These are phyloP conservation scores for Candida patagonica DNA, from an alignment of 805 yeast species.

Conservation along the genomic window DNA sequence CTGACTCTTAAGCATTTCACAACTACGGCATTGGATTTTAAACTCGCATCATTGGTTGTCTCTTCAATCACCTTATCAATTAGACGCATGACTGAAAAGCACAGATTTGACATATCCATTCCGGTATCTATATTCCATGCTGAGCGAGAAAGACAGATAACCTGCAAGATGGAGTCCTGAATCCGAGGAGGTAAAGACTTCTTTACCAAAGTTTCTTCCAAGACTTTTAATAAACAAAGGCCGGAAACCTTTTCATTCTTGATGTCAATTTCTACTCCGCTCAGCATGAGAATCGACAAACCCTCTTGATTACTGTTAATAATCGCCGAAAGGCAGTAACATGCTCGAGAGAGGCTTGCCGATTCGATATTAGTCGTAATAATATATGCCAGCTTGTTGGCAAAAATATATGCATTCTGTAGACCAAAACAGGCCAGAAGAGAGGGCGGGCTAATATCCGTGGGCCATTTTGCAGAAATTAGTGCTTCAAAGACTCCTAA, in stretches of 20 bases:
- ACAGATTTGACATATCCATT: slow-evolving; percentile 37
- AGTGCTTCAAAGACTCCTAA: slow-evolving; percentile 44
- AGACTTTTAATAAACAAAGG: slow-evolving; percentile 19
- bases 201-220: slow-evolving; percentile 19
- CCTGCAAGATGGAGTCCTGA: slow-evolving; percentile 55
- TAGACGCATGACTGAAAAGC: slow-evolving; percentile 6
- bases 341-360: slow-evolving; percentile 16
- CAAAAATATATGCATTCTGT: slow-evolving; percentile 48
- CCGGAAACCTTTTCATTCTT: background rate
- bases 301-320: slow-evolving; percentile 31
- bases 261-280: slow-evolving; percentile 23
- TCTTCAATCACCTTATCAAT: slow-evolving; percentile 5
- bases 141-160: slow-evolving; percentile 65
- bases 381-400: slow-evolving; percentile 52
- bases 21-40: background rate
- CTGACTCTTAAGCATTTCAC: background rate
- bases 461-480: slow-evolving; percentile 25
- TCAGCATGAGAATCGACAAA: slow-evolving; percentile 27
- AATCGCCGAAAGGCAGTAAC: slow-evolving; percentile 22
- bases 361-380: slow-evolving; percentile 38
- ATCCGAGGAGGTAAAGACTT: slow-evolving; percentile 9
- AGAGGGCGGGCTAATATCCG: slow-evolving; percentile 53
- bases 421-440: slow-evolving; percentile 71
- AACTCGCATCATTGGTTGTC: background rate
- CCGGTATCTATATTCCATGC: slow-evolving; percentile 62